Evolutionary conservation across 768 basidiomycete genomes (phyloP), one percentile per base, ranked within the genome.

Genomic region (Hygrophorus pudorinus): DNA sequence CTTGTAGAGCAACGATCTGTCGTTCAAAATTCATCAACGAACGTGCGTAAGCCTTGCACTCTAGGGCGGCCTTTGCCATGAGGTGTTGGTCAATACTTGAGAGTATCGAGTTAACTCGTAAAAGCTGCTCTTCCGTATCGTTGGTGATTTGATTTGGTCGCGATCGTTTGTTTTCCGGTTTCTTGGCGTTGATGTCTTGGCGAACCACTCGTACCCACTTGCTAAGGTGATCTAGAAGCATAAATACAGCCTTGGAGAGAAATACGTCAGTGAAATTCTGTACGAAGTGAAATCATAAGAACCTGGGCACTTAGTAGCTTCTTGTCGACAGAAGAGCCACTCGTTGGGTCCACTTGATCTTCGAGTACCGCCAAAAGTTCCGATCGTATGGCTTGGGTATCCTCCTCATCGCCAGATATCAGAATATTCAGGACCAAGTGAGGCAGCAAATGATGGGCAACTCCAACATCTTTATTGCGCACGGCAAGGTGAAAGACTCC

Each of bases 1-100:
- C 64, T 52, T 61, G 64, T 33, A 84, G 65, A 3, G 69, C 65
- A 21, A 79, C 58, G 38, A 96, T 76, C 44, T 86, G 85, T 41
- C 80, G 79, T 58, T 99, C 96, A 54, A 93, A 94, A 59, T 83
- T 93, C 81, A 97, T 92, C 42, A 99, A 68, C 2, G 96, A 81
- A 28, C 94, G 76, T 1, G 94, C 94, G 53, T 85, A 97, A 1
- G 92, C 85, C 61, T 87, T 93, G 68, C 93, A 94, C 53, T 91
- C 79, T 44, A 98, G 76, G 1, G 96, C 94, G 0, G 96, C 96
- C 54, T 83, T 79, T 0, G 92, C 94, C 75, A 96, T 86, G 18
- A 98, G 72, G 46, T 83, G 80, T 49, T 83, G 78, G 48, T 94
- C 81, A 49, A 97, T 90, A 56, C 75, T 85, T 6, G 80, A 76